Base-by-base conservation (phyloP, 352 stramenopile species). In the Pythium insidiosum region DNA sequence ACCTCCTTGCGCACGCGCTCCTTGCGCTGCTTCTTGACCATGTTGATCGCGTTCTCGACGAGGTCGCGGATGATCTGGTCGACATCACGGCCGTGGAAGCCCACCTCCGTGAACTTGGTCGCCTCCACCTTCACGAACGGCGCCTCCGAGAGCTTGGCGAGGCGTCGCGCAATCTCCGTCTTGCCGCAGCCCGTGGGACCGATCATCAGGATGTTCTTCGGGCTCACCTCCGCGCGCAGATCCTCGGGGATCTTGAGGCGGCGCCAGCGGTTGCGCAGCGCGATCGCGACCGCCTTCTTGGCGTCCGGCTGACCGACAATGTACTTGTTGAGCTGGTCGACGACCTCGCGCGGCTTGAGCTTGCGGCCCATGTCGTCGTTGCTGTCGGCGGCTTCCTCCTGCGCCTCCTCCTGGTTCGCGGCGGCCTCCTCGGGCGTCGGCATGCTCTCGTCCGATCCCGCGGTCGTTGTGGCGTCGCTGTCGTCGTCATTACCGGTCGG, bases 131-230 rank as follows among this genome's bases (percentile, higher is more conserved):
- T 99, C 43, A 98, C 85, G 61, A 99, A 99, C 26, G 96, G 96
- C 23, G 96, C 95, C 53, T 98, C 83, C 26, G 82, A 96, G 22
- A 99, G 76, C 66, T 97, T 98, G 15, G 96, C 96, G 49, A 99
- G 88, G 9, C 96, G 85, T 25, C 96, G 71, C 7, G 95, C 96
- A 38, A 99, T 98, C 79, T 99, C 96, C 7, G 96, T 99, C 70
- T 98, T 98, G 38, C 97, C 96, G 47, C 93, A 98, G 26, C 97
- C 97, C 5, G 96, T 99, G 4, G 96, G 96, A 5, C 97, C 97
- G 50, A 99, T 98, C 95, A 99, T 98, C 25, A 99, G 62, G 24
- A 99, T 98, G 68, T 99, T 99, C 63, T 98, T 98, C n/a, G 97
- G 97, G 11, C 96, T 98, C 43, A 98, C 81, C 46, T 97, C 86